Evolutionary conservation across 169 alveolate genomes (phyloP), one percentile per base, ranked within the genome.

Genomic region (Plasmodium chabaudi): DNA sequence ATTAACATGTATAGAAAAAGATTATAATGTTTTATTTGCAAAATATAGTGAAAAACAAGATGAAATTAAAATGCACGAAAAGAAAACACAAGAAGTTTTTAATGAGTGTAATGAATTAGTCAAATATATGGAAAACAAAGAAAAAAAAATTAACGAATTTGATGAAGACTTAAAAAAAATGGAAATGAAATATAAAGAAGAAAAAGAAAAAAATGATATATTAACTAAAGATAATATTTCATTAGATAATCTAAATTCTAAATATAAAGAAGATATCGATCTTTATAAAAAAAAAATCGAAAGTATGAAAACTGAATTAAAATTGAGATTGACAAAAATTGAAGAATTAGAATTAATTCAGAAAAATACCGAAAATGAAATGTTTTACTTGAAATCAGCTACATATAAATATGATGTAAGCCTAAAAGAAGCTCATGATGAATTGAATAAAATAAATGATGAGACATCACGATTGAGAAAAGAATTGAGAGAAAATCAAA

Each of bases 11-110:
- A 86, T 86, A 6, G 91, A 86, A 86, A 70, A 86, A 15, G 49
- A 55, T 86, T 86, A 86, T 55, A 86, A 86, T 53, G n/a, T 86
- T n/a, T 19, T 86, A 47, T 86, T 86, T 44, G 87, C 42, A 57
- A 86, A 86, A 19, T 86, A 86, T 34, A 86, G 69, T 27, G 91
- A 86, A 86, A 86, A 73, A 59, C 86, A 86, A 64, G 91, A 86
- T 64, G 91, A 86, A 86, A 57, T 86, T 27, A 86, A 86, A 46
- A 86, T 86, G 91, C 91, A 86, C 17, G 91, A 86, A 86, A 55
- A 86, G 25, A 86, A 86, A 53, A 70, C 87, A 2, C 74, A 86
- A 51, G 91, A 86, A 47, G 71, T 86, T 56, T 86, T 86, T 65
- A 86, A 86, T 39, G 91, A 86, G 25, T 86, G 91, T 70, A 86